These are phyloP conservation scores for Vitis amurensis DNA, from an alignment of 164 flowering plant species.

Conservation along the genomic window DNA sequence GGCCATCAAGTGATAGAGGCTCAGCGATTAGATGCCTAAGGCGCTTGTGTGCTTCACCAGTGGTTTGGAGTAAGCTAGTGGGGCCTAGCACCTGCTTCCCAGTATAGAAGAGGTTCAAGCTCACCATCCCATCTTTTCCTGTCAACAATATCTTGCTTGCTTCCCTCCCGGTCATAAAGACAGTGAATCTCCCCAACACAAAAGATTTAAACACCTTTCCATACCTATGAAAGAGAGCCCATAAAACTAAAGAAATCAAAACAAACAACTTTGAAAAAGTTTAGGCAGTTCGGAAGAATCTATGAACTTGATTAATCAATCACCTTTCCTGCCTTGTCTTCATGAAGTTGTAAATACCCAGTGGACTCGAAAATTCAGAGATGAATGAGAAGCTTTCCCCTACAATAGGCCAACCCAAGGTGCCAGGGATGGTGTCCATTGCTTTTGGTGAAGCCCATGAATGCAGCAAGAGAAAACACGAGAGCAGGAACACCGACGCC, in stretches of 20 bases:
- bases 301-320: background rate
- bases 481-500: constrained; percentile 13
- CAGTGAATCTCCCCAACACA: constrained; percentile 50
- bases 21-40: constrained; percentile 56
- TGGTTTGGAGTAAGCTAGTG: constrained; percentile 59
- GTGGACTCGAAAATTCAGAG: constrained; percentile 53
- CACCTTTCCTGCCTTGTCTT: constrained; percentile 58
- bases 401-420: constrained; percentile 62
- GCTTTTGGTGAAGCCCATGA: constrained; percentile 40
- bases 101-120: constrained; percentile 63
- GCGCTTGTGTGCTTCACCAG: constrained; percentile 63
- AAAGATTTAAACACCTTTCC: constrained; percentile 64
- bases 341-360: constrained; percentile 68
- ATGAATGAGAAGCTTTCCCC: constrained; percentile 64
- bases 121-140: constrained; percentile 70
- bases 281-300: no score
- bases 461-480: constrained; percentile 18
- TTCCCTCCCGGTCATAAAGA: constrained; percentile 74
- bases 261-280: background rate
- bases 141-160: constrained; percentile 61
- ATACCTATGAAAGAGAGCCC: constrained; percentile 31
- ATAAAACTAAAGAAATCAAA: background rate
- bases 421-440: constrained; percentile 53
- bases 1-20: constrained; percentile 59
- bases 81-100: constrained; percentile 65